Evolutionary conservation across 768 basidiomycete genomes (phyloP).

Genomic region (Amanita thiersii): DNA sequence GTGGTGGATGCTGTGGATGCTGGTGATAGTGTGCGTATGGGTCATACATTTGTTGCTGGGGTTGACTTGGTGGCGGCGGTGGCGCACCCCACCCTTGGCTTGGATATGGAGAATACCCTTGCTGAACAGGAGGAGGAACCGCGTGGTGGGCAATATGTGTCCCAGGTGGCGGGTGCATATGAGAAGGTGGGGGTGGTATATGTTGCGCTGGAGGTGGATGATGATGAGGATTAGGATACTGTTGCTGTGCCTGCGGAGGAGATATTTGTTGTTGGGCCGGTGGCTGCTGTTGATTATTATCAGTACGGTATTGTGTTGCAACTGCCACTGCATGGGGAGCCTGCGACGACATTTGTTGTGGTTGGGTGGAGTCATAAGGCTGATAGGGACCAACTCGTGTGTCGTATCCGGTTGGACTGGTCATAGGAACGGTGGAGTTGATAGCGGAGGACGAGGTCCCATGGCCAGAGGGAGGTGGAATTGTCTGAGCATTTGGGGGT

Average conservation of each 20-base stretch:
- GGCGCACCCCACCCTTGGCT: slow-evolving; percentile 12
- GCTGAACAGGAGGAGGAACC: slow-evolving; percentile 6
- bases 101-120: slow-evolving; percentile 7
- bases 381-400: slow-evolving; percentile 19
- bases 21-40: slow-evolving; percentile 13
- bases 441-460: not conserved
- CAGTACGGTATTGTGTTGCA: slow-evolving; percentile 2
- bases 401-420: slow-evolving; percentile 24
- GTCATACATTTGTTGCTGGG: slow-evolving; percentile 13
- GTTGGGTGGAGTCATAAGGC: slow-evolving; percentile 18
- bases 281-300: slow-evolving; percentile 10
- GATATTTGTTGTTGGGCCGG: slow-evolving; percentile 6
- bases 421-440: slow-evolving; percentile 7
- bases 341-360: slow-evolving; percentile 4
- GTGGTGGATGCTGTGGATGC: slow-evolving; percentile 14
- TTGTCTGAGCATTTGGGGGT: slow-evolving; percentile 21
- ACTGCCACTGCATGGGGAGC: slow-evolving; percentile 1
- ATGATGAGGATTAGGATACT: slow-evolving; percentile 12
- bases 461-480: slow-evolving; percentile 9
- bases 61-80: slow-evolving; percentile 7
- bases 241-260: slow-evolving; percentile 12
- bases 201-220: slow-evolving; percentile 14
- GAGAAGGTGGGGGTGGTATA: slow-evolving; percentile 6
- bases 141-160: slow-evolving; percentile 6
- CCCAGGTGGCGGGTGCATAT: slow-evolving; percentile 5